Evolutionary conservation across 1,139 yeast species (phyloP), one percentile per base, ranked within the genome.

Genomic region (Protomyces pachydermus): DNA sequence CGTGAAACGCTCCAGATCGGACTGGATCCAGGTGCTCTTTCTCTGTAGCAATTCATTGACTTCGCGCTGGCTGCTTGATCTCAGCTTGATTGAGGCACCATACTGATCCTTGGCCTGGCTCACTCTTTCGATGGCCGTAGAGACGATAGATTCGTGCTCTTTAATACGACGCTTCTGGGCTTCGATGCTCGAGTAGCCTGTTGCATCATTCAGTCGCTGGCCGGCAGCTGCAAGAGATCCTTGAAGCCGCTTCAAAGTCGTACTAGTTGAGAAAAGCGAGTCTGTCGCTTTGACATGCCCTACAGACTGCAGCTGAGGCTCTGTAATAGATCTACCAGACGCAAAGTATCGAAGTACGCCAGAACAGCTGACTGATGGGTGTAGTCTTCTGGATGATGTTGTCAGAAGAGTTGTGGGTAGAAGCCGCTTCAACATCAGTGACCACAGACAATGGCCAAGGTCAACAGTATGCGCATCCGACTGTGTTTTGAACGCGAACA

Each of bases 121-220:
- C 3, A 88, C 84, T 1, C 23, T 35, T 28, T 20, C 32, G 28
- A 28, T 20, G 3, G 39, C 32, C 12, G 23, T 10, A 16, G 23
- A n/a, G 28, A 48, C 42, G 38, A 5, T 32, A 56, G 66, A 38
- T 18, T 58, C 70, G 32, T 74, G 75, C 8, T 63, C 71, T 20
- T 82, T 85, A 34, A 90, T 90, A 0, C 82, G 76, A 46, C 78
- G 74, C 74, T 90, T 87, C 70, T 93, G 76, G 66, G 80, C 78
- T 71, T 89, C 96, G 66, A 95, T 89, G 12, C 87, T 80, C 0
- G 93, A 82, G 74, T 95, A 95, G 0, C 98, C 99, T 0, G 98
- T 93, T 10, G 91, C 86, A 71, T 91, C 97, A 72, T 95, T 95
- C 54, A 93, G 77, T 0, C 91, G 83, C 66, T 84, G 79, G 0